A percentile compares a stretch with the other conserved stretches of the same genome.
phyloP scores from a whole-genome alignment of 108 stramenopile genomes.

The Cyclostephanos tholiformis region DNA sequence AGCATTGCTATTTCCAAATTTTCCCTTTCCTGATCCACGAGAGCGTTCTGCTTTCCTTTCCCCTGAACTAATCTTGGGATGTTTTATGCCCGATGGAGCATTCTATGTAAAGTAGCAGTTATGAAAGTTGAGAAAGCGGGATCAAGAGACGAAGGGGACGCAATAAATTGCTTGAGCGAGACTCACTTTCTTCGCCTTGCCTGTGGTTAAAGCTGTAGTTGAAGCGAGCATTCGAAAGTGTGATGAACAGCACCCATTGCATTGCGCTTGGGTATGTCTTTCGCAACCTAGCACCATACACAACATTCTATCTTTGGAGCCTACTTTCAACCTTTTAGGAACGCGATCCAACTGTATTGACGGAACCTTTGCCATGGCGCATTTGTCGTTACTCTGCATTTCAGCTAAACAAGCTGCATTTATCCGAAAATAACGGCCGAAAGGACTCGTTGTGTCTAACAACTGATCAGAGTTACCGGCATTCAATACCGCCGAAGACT shows the following conservation, averaged over 20 bases:
- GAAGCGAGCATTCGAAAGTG: conserved; percentile 23
- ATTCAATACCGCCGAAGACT: not conserved
- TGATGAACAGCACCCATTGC: conserved; percentile 24
- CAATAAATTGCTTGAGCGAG: not conserved
- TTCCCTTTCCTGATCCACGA: not conserved
- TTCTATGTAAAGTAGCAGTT: not conserved
- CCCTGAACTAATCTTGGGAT: not conserved
- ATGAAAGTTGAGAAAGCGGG: not conserved
- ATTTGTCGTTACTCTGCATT: conserved; percentile 3
- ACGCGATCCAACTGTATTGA: not conserved
- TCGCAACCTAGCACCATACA: conserved; percentile 26
- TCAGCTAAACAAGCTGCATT: conserved; percentile 4
- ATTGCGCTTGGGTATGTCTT: conserved; percentile 24
- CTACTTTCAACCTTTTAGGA: conserved; percentile 17
- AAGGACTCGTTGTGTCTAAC: conserved; percentile 3
- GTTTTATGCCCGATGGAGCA: not conserved
- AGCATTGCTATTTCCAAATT: not conserved
- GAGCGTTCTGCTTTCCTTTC: not conserved
- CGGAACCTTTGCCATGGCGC: not conserved
- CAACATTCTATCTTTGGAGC: conserved; percentile 21
- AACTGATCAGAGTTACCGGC: not conserved
- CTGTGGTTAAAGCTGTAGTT: conserved; percentile 1
- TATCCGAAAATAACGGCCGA: conserved; percentile 9
- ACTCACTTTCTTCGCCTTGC: conserved; percentile 4
- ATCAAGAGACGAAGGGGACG: not conserved